These are phyloP conservation scores for Dictyostelium capitatum DNA, from an alignment of 78 protist genomes.

Conservation along the genomic window DNA sequence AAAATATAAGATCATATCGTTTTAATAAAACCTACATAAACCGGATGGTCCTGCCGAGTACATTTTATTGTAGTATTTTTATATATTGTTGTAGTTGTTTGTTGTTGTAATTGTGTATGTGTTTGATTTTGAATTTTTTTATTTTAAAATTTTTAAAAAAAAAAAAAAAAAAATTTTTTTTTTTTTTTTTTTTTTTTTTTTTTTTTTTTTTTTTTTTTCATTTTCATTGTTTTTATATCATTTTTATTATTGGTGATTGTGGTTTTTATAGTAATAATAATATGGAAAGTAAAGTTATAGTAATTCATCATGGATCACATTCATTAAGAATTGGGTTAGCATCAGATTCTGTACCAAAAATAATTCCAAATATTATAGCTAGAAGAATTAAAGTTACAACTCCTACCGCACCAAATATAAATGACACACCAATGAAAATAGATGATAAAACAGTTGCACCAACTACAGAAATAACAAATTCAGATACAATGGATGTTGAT, in stretches of 20 bases:
- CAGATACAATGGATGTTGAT: conserved; percentile 1
- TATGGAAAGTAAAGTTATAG: conserved; percentile 79
- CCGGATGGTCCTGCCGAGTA: conserved; percentile 61
- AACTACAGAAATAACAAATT: neutral
- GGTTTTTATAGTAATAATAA: neutral
- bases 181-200: neutral
- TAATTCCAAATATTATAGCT: conserved; percentile 45
- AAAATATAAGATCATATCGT: neutral
- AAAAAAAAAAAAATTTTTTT: neutral
- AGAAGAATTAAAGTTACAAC: conserved; percentile 20
- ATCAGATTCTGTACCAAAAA: conserved; percentile 42
- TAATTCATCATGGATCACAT: conserved; percentile 71
- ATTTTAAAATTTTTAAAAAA: neutral
- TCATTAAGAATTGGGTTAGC: conserved; percentile 50
- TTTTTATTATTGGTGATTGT: neutral
- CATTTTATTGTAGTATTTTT: neutral
- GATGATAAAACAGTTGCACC: neutral
- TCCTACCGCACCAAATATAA: neutral
- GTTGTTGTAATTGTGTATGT: neutral
- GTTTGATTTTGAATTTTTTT: neutral
- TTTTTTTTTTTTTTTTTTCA: neutral
- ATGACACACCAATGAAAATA: neutral
- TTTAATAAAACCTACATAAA: conserved; percentile 21
- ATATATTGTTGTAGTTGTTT: neutral
- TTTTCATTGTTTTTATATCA: neutral